These are phyloP conservation scores for Beauveria bassiana DNA, from an alignment of 2,329 filamentous ascomycete species.

Conservation along the genomic window DNA sequence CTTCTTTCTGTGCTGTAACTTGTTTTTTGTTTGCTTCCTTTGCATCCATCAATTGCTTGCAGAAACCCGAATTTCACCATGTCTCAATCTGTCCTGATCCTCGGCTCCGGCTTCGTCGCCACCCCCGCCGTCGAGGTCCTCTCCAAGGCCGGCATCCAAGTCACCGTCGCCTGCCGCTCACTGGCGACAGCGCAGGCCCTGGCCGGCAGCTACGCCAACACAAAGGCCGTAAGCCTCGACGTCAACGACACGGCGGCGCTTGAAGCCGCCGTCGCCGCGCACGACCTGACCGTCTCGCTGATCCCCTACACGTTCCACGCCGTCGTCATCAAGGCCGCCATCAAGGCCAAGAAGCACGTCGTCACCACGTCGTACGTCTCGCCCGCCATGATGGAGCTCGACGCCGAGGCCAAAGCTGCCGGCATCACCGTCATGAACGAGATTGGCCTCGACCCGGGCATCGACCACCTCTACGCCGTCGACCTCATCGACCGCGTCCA, in stretches of 20 bases:
- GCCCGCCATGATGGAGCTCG: slow-evolving; percentile 84
- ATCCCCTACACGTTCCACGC: slow-evolving; percentile 92
- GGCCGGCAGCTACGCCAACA: slow-evolving; percentile 61
- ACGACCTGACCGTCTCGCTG: slow-evolving; percentile 71
- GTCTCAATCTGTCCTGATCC: slow-evolving; percentile 9
- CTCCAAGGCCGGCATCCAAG: slow-evolving; percentile 9
- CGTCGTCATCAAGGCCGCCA: slow-evolving; percentile 85
- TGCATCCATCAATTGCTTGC: not conserved
- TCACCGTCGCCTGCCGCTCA: slow-evolving; percentile 61
- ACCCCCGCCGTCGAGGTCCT: slow-evolving; percentile 10
- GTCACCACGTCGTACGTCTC: slow-evolving; percentile 94
- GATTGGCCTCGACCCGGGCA: slow-evolving; percentile 56
- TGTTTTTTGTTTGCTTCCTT: not conserved
- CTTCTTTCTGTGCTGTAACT: not conserved
- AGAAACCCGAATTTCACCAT: not conserved
- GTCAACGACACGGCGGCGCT: slow-evolving; percentile 70
- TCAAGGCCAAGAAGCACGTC: slow-evolving; percentile 89
- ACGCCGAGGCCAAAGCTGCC: slow-evolving; percentile 74
- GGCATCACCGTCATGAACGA: slow-evolving; percentile 98
- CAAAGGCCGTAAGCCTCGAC: slow-evolving; percentile 74
- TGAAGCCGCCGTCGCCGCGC: slow-evolving; percentile 71
- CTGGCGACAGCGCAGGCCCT: slow-evolving; percentile 71
- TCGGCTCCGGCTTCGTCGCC: slow-evolving; percentile 12
- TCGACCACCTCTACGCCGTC: slow-evolving; percentile 73
- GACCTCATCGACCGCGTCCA: slow-evolving; percentile 88